phyloP scores from a whole-genome alignment of 768 basidiomycete genomes.

The Xerocomus potaroensis region DNA sequence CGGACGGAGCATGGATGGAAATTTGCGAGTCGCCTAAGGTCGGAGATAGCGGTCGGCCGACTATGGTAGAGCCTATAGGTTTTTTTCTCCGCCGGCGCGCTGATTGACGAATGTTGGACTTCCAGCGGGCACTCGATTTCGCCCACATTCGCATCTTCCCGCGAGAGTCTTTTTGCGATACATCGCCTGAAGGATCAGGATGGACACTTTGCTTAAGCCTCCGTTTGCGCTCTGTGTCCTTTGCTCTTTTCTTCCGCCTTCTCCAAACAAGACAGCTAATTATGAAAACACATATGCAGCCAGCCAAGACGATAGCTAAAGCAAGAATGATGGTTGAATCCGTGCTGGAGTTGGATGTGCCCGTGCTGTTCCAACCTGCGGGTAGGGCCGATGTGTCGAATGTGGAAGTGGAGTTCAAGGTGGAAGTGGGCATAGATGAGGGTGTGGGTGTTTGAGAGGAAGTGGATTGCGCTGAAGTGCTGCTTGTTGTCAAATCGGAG shows the following conservation, averaged over 20 bases:
- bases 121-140: constrained; percentile 66
- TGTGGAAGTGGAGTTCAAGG: constrained; percentile 14
- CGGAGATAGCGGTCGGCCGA: constrained; percentile 20
- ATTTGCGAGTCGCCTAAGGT: constrained; percentile 9
- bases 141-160: constrained; percentile 59
- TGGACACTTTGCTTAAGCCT: constrained; percentile 23
- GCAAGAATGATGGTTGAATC: constrained; percentile 49
- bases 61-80: not conserved
- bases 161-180: constrained; percentile 43
- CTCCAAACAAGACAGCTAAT: constrained; percentile 60
- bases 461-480: constrained; percentile 2
- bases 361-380: constrained; percentile 44
- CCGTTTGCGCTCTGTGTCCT: constrained; percentile 53
- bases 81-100: constrained; percentile 51
- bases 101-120: constrained; percentile 54
- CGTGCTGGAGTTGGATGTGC: constrained; percentile 12
- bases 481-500: constrained; percentile 2
- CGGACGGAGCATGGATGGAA: constrained; percentile 1
- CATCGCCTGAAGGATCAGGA: constrained; percentile 27
- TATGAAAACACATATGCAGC: constrained; percentile 58
- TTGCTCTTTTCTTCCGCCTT: constrained; percentile 32
- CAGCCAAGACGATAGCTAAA: constrained; percentile 60
- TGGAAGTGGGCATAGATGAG: not conserved
- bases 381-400: constrained; percentile 39
- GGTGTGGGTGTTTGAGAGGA: constrained; percentile 12